phyloP scores from a whole-genome alignment of 2,329 filamentous ascomycete genomes.

The Fusarium keratoplasticum region DNA sequence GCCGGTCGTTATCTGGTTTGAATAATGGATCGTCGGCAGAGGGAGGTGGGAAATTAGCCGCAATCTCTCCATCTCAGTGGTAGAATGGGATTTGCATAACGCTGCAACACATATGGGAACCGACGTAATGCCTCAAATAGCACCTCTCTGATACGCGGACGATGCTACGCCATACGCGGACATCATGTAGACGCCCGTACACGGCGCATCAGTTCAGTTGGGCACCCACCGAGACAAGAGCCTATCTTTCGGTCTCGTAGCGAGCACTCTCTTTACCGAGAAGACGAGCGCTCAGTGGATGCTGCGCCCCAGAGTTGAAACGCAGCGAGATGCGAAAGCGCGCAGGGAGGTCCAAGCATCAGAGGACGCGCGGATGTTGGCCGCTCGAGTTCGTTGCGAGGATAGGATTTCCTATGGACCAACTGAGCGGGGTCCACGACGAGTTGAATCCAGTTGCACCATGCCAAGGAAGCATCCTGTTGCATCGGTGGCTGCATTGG shows the following conservation, averaged over 20 bases:
- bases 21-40: constrained; percentile 8
- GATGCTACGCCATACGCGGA: constrained; percentile 20
- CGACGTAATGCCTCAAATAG: background rate
- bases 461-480: background rate
- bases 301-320: constrained; percentile 6
- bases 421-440: constrained; percentile 1
- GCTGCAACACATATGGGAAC: background rate
- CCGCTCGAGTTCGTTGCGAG: background rate
- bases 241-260: background rate
- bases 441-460: background rate
- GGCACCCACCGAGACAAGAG: background rate
- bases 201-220: constrained; percentile 7
- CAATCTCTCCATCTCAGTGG: constrained; percentile 1
- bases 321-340: background rate
- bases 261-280: constrained; percentile 12
- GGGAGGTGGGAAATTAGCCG: constrained; percentile 18
- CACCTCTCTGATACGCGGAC: constrained; percentile 14
- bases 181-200: constrained; percentile 1
- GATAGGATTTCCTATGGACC: background rate
- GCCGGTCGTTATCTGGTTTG: background rate
- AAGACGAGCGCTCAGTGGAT: background rate
- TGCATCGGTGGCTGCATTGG: constrained; percentile 5
- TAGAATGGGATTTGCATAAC: constrained; percentile 1
- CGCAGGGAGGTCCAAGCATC: constrained; percentile 19
- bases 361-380: constrained; percentile 2